Evolutionary conservation across 352 stramenopile species (phyloP).

Genomic region (Saprolegnia diclina): DNA sequence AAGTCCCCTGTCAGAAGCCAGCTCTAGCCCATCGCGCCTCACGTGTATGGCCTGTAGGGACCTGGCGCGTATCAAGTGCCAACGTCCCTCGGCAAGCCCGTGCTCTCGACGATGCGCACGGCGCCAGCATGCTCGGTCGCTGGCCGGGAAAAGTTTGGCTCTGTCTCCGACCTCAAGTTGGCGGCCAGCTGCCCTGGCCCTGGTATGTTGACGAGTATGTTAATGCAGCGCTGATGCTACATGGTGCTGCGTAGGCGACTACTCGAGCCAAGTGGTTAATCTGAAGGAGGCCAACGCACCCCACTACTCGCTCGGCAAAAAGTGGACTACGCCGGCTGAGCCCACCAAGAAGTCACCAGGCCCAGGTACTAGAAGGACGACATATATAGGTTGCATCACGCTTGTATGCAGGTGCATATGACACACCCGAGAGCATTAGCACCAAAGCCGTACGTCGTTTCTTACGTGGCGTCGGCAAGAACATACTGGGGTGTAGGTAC

Average conservation of each 20-base stretch:
- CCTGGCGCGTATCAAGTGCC: conserved; percentile 62
- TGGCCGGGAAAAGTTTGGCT: conserved; percentile 74
- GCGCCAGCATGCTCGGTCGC: conserved; percentile 61
- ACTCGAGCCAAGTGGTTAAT: conserved; percentile 59
- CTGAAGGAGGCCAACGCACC: conserved; percentile 53
- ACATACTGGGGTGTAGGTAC: conserved; percentile 28
- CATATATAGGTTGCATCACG: background rate
- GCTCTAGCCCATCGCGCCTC: background rate
- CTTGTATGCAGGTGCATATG: conserved; percentile 39
- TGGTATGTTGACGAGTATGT: background rate
- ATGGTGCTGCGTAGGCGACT: conserved; percentile 35
- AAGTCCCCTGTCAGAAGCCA: conserved; percentile 39
- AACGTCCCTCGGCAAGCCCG: conserved; percentile 61
- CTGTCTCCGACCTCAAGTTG: conserved; percentile 44
- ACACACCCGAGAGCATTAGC: conserved; percentile 50
- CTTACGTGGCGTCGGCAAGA: background rate
- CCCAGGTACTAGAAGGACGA: conserved; percentile 15
- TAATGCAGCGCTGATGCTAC: background rate
- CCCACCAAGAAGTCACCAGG: conserved; percentile 48
- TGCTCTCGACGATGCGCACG: conserved; percentile 54
- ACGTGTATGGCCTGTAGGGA: conserved; percentile 28
- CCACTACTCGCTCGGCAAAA: conserved; percentile 71
- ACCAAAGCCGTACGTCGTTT: conserved; percentile 22
- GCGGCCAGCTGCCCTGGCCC: conserved; percentile 48
- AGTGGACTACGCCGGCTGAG: conserved; percentile 42